Conservation (phyloP, 192 early-diverging fungal species). For the Funneliformis mosseae region DNA sequence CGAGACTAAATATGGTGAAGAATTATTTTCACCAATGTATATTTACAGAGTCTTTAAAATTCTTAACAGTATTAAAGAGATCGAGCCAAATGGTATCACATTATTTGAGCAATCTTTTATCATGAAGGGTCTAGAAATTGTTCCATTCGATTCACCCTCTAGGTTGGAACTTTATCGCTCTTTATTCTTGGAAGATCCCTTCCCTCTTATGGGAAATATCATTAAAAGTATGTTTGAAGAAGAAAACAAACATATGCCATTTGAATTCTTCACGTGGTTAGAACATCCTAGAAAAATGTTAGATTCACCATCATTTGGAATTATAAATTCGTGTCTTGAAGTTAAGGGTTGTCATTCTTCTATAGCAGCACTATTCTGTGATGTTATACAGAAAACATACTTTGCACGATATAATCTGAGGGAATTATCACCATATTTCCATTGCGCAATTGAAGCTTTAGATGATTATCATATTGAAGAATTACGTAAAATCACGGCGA, state of each 20-base stretch:
- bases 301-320: background rate
- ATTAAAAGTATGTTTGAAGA: background rate
- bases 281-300: background rate
- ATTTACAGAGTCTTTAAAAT: background rate
- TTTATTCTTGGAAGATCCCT: constrained; percentile 8
- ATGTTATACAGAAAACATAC: constrained; percentile 28
- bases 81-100: background rate
- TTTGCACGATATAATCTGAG: background rate
- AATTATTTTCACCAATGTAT: background rate
- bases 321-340: constrained; percentile 2
- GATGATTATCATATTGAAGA: background rate
- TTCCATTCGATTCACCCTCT: constrained; percentile 12
- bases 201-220: constrained; percentile 19
- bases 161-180: background rate
- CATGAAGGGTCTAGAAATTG: background rate
- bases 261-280: background rate
- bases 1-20: background rate
- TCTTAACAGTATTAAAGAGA: constrained; percentile 7
- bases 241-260: background rate
- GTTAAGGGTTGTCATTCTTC: background rate
- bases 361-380: constrained; percentile 24
- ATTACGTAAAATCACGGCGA: constrained; percentile 18
- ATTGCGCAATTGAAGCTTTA: constrained; percentile 1
- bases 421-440: background rate
- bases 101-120: constrained; percentile 9